These are phyloP conservation scores for Catharanthus roseus DNA, from an alignment of 257 asterid genomes.

Conservation along the genomic window DNA sequence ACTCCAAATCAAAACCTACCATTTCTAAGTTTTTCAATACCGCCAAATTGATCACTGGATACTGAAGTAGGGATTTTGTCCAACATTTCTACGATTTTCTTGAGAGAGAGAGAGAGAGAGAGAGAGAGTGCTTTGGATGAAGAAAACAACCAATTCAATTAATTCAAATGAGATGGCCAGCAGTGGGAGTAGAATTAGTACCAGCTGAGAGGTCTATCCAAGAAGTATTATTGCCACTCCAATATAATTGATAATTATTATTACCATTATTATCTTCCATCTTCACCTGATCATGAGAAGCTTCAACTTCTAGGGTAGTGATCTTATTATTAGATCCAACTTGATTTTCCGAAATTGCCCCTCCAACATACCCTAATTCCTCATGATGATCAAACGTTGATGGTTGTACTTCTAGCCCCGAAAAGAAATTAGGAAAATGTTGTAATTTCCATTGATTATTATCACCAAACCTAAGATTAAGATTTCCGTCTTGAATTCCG, in stretches of 20 bases:
- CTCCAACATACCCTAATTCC: constrained; percentile 9
- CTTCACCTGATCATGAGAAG: constrained; percentile 20
- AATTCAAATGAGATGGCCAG: constrained; percentile 18
- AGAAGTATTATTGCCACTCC: constrained; percentile 27
- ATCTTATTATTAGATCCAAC: constrained; percentile 2
- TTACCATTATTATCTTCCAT: constrained; percentile 17
- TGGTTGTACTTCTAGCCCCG: constrained; percentile 16
- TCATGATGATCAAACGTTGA: constrained; percentile 13
- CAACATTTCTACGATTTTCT: not conserved
- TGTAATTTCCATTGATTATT: constrained; percentile 25
- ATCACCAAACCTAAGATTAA: too few species aligned
- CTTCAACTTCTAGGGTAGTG: not conserved
- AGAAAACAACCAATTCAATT: too few species aligned
- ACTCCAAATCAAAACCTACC: not conserved
- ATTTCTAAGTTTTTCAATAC: not conserved
- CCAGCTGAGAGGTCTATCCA: constrained; percentile 30
- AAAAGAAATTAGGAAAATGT: constrained; percentile 20
- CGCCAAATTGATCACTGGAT: not conserved
- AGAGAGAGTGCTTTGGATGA: not conserved
- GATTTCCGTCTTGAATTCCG: constrained; percentile 13
- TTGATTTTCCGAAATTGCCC: constrained; percentile 6
- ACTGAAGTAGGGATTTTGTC: not conserved
- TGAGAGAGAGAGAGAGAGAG: not conserved
- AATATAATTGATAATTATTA: constrained; percentile 1
- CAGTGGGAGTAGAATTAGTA: constrained; percentile 19